Percentiles rank a stretch among this genome's conserved stretches.
Evolutionary conservation across 2,329 filamentous ascomycete genomes (phyloP).

Genomic region (Verticillium nonalfalfae): DNA sequence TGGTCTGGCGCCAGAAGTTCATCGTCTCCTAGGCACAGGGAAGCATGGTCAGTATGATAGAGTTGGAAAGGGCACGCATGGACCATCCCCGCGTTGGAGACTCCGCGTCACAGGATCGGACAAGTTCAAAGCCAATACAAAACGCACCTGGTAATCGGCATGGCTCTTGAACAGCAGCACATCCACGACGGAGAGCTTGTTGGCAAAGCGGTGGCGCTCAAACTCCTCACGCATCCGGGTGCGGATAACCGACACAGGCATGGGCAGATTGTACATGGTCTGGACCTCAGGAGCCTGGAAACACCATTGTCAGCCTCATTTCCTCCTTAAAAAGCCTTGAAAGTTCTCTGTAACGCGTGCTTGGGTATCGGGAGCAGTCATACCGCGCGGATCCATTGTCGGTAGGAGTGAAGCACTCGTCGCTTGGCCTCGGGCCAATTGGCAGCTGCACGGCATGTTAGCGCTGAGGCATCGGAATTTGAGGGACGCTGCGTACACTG

Average conservation of each 20-base stretch:
- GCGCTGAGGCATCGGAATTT: constrained; percentile 12
- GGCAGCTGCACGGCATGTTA: constrained; percentile 55
- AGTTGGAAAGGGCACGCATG: too few relatives aligned
- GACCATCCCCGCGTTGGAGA: too few relatives aligned
- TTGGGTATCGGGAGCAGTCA: constrained; percentile 31
- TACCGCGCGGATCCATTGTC: constrained; percentile 95
- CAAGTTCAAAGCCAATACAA: not conserved
- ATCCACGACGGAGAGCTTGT: constrained; percentile 82
- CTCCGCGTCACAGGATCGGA: too few relatives aligned
- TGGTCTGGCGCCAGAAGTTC: constrained; percentile 98
- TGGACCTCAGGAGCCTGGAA: constrained; percentile 89
- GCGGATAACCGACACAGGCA: constrained; percentile 80
- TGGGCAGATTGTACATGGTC: constrained; percentile 89
- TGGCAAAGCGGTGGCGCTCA: constrained; percentile 89
- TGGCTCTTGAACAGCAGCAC: constrained; percentile 87
- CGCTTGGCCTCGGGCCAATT: constrained; percentile 85
- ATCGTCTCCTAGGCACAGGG: constrained; percentile 69
- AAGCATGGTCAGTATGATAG: not conserved
- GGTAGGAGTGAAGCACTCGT: constrained; percentile 83
- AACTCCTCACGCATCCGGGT: constrained; percentile 96
- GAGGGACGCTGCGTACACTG: constrained; percentile 54
- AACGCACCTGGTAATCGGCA: constrained; percentile 81
- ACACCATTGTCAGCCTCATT: not conserved
- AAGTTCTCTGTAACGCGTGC: not conserved
- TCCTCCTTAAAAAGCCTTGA: not conserved